Base-by-base conservation (phyloP, 495 filamentous ascomycete species). In the Xylaria bambusicola region DNA sequence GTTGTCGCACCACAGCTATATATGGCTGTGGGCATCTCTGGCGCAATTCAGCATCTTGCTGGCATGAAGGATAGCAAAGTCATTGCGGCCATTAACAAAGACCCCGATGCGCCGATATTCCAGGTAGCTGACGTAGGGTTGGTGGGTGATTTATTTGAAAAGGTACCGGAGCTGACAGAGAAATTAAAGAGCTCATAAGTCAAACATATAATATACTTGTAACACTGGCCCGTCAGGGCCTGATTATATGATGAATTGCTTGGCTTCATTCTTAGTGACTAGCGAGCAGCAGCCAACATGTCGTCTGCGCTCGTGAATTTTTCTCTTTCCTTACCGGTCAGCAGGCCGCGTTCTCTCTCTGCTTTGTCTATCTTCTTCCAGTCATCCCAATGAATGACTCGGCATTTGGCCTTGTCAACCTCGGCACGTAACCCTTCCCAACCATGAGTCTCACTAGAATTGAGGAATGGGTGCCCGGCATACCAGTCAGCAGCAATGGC, bases 41-140 rank as follows among this genome's bases (percentile, higher is more conserved):
- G 94, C 46, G 94, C 94, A 21, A 98, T 98, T 62, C 94, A 98
- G 77, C 94, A 98, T 83, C 77, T 98, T 75, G 95, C 95, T 41
- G 94, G 94, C 70, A 98, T 98, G 94, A 98, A 98, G 84, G 94
- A 98, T 72, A 96, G 91, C 80, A 98, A 98, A 81, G 95, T 98
- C 60, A 98, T 98, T 81, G 95, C 92, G 36, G 91, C 90, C 27
- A 98, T 98, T 71, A 98, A 98, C 81, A 98, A 98, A 81, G 94
- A 98, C 67, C 78, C 84, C 1, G 94, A 98, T 75, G 94, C 93
- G 52, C 94, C 94, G 2, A 98, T 98, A 62, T 98, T 98, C 82
- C 95, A 98, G 75, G 84, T 98, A 61, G 95, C 94, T 21, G 94
- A 98, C 72, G 91, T 97, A 46, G 94, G 94, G 10, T 77, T 98